phyloP scores from a whole-genome alignment of 192 early-diverging fungal species.

The Entomortierella beljakovae region DNA sequence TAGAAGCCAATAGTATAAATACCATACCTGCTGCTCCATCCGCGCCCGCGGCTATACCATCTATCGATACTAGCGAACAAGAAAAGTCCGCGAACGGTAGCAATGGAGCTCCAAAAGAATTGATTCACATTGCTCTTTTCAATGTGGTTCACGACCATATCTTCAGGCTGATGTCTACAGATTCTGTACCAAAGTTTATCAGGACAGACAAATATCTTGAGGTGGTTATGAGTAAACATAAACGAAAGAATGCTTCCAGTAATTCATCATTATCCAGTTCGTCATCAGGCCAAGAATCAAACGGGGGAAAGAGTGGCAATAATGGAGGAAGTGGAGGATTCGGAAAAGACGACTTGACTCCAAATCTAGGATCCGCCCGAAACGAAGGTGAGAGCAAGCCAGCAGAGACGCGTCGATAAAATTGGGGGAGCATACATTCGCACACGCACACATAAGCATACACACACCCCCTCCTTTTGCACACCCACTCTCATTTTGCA shows the following conservation, averaged over 20 bases:
- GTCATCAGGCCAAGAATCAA: not conserved
- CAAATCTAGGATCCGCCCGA: slow-evolving; percentile 15
- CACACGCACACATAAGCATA: not conserved
- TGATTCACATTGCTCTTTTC: slow-evolving; percentile 61
- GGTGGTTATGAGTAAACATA: slow-evolving; percentile 45
- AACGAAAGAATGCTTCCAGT: slow-evolving; percentile 16
- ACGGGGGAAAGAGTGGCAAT: not conserved
- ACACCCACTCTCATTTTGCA: too few species aligned
- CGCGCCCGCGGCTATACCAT: slow-evolving; percentile 17
- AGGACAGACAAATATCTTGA: slow-evolving; percentile 66
- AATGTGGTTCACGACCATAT: slow-evolving; percentile 75
- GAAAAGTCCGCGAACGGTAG: not conserved
- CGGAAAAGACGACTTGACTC: not conserved
- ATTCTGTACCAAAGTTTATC: slow-evolving; percentile 81
- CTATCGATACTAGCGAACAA: not conserved
- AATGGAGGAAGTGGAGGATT: slow-evolving; percentile 5
- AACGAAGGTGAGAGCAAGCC: slow-evolving; percentile 46
- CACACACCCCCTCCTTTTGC: too few species aligned
- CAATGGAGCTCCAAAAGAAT: slow-evolving; percentile 3
- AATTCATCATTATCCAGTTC: not conserved
- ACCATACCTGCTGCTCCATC: slow-evolving; percentile 30
- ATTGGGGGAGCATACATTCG: not conserved
- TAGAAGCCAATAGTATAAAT: slow-evolving; percentile 2
- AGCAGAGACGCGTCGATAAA: slow-evolving; percentile 19
- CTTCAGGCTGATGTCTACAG: slow-evolving; percentile 77